Evolutionary conservation across 805 yeast genomes (phyloP), one percentile per base, ranked within the genome.

Genomic region (Ogataea parapolymorpha): DNA sequence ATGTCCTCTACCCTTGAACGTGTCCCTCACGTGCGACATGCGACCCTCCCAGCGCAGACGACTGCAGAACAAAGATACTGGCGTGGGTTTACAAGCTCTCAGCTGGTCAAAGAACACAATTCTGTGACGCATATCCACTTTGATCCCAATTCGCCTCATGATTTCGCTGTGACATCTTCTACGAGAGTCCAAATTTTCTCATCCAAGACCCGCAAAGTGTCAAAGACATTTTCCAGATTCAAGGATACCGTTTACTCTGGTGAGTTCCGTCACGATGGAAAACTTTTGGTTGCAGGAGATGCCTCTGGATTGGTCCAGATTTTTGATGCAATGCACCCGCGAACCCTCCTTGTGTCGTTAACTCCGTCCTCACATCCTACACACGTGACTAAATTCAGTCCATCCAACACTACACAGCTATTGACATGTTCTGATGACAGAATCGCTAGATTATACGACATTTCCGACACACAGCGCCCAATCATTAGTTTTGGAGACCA

Each of bases 1-100:
- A 89, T 89, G 97, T 85, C 96, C 1, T 76, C 95, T 5, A 68
- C 73, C 14, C 71, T 75, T 56, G 82, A 79, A 47, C 74, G 87
- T 61, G 74, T 87, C 7, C 70, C 75, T 20, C 81, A 79, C 22
- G 75, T 74, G 23, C 74, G 86, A 58, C 80, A 78, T 46, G 85
- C 96, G 1, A 80, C 85, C 1, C 73, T 87, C 37, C 95, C 96
- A 3, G 80, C 85, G 9, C 84, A 80, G 55, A 82, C 90, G 2
- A 87, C 96, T 0, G 91, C 96, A 1, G 98, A 91, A 51, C 95
- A 89, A 57, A 74, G 95, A 52, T 91, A 85, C 67, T 93, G 98
- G 98, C 73, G 95, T 53, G 85, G 88, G 6, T 90, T 82, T 61
- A 65, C 71, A 37, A 83, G 80, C 50, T 91, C 98, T 3, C 91